A percentile compares a stretch with the other conserved stretches of the same genome.
Conservation (phyloP, 1,284 basidiomycete genomes). For the Grifola frondosa region DNA sequence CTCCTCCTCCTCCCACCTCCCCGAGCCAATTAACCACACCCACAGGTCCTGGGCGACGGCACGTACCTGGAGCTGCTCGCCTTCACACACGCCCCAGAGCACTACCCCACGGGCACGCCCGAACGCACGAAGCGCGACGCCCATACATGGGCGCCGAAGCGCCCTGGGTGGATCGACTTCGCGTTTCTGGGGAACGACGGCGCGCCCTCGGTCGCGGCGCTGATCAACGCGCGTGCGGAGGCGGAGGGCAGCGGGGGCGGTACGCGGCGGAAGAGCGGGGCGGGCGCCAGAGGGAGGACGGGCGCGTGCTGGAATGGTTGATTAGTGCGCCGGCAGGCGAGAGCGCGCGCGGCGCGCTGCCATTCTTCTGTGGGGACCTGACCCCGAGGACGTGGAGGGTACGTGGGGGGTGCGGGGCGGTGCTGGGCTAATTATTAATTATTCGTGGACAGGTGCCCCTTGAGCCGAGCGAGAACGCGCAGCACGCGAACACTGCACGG, state of each 20-base stretch:
- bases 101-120: conserved; percentile 50
- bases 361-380: conserved; percentile 75
- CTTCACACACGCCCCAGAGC: conserved; percentile 51
- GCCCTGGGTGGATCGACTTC: conserved; percentile 65
- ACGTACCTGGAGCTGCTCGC: conserved; percentile 67
- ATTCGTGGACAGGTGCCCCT: conserved; percentile 45
- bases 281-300: conserved; percentile 53
- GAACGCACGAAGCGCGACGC: conserved; percentile 40
- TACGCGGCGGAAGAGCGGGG: conserved; percentile 47
- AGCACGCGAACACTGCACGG: conserved; percentile 46
- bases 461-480: conserved; percentile 41
- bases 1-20: neutral
- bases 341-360: conserved; percentile 39
- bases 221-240: conserved; percentile 52
- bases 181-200: conserved; percentile 52
- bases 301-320: conserved; percentile 55
- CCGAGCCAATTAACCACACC: neutral
- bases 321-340: conserved; percentile 40
- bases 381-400: conserved; percentile 60
- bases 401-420: conserved; percentile 21
- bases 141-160: conserved; percentile 52
- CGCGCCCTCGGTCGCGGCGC: conserved; percentile 40
- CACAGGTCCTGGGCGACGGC: conserved; percentile 56
- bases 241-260: conserved; percentile 32
- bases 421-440: neutral